Evolutionary conservation across 495 filamentous ascomycete genomes (phyloP).

Genomic region (Beverwykella pulmonaria): DNA sequence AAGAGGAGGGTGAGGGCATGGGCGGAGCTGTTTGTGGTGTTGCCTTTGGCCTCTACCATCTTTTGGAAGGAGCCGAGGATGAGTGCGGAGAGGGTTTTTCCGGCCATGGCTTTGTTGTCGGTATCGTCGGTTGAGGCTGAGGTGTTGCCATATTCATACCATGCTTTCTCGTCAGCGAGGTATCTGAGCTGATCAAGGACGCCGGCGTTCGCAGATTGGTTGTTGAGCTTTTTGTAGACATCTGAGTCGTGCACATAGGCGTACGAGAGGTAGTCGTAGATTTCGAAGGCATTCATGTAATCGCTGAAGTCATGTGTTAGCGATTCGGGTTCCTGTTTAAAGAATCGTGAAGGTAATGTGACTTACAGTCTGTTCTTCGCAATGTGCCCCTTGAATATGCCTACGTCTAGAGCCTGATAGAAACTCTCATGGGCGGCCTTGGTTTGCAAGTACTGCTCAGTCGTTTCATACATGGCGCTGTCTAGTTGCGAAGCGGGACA

Average conservation of each 20-base stretch:
- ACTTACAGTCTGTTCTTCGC: conserved; percentile 28
- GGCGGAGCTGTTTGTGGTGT: conserved; percentile 40
- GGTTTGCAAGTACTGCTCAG: conserved; percentile 40
- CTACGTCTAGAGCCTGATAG: conserved; percentile 13
- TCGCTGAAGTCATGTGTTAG: conserved; percentile 30
- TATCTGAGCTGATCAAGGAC: conserved; percentile 60
- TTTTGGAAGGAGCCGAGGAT: conserved; percentile 59
- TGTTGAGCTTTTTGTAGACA: conserved; percentile 54
- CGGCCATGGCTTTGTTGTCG: conserved; percentile 65
- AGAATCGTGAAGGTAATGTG: background rate
- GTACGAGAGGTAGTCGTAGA: conserved; percentile 78
- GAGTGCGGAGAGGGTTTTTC: conserved; percentile 66
- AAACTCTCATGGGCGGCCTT: background rate
- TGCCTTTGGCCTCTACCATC: conserved; percentile 46
- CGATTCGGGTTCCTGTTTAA: background rate
- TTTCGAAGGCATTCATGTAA: conserved; percentile 60
- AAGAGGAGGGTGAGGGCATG: conserved; percentile 66
- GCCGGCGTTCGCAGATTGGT: conserved; percentile 35
- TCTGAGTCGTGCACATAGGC: conserved; percentile 66
- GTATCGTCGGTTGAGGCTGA: conserved; percentile 31
- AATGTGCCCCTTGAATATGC: conserved; percentile 12
- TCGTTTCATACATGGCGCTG: conserved; percentile 42
- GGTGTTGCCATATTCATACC: conserved; percentile 59
- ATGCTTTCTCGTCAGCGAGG: conserved; percentile 67
- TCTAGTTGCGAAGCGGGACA: conserved; percentile 51